Evolutionary conservation across 495 filamentous ascomycete genomes (phyloP).

Genomic region (Lichina pygmaea): DNA sequence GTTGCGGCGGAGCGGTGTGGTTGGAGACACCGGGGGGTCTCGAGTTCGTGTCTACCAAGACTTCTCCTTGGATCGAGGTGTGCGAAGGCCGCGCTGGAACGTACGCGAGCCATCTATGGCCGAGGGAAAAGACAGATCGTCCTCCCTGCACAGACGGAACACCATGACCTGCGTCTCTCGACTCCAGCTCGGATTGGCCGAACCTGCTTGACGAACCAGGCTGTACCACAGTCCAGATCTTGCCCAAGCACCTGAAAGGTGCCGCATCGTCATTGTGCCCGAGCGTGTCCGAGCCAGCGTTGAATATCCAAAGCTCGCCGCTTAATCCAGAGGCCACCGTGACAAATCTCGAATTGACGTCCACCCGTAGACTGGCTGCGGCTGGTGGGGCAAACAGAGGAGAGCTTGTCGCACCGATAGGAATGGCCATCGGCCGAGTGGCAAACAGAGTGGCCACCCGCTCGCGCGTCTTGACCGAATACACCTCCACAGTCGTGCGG

Average conservation of each 20-base stretch:
- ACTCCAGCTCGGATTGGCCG: not conserved
- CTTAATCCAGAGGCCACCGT: constrained; percentile 53
- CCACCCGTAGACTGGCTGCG: constrained; percentile 41
- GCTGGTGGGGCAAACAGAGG: constrained; percentile 31
- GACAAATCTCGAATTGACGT: constrained; percentile 36
- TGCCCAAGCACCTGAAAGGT: constrained; percentile 29
- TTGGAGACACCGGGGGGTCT: constrained; percentile 39
- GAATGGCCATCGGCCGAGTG: constrained; percentile 19
- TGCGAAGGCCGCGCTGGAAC: constrained; percentile 40
- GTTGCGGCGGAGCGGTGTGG: constrained; percentile 46
- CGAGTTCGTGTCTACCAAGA: constrained; percentile 11
- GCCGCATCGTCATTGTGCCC: not conserved
- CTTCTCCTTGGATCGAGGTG: constrained; percentile 31
- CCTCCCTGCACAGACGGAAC: not conserved
- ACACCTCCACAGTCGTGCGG: constrained; percentile 67
- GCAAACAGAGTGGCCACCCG: constrained; percentile 43
- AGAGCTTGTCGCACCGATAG: constrained; percentile 22
- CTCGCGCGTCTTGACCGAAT: constrained; percentile 42
- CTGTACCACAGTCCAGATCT: constrained; percentile 66
- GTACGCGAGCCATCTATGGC: constrained; percentile 61
- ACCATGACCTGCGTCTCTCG: not conserved
- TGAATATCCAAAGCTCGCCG: constrained; percentile 64
- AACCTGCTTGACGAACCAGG: constrained; percentile 21
- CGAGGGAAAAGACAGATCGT: constrained; percentile 40
- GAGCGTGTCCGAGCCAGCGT: constrained; percentile 1